Percentiles rank a stretch among this genome's conserved stretches.
These are phyloP conservation scores for Lithospermum erythrorhizon DNA, from an alignment of 257 asterid genomes.

Conservation along the genomic window DNA sequence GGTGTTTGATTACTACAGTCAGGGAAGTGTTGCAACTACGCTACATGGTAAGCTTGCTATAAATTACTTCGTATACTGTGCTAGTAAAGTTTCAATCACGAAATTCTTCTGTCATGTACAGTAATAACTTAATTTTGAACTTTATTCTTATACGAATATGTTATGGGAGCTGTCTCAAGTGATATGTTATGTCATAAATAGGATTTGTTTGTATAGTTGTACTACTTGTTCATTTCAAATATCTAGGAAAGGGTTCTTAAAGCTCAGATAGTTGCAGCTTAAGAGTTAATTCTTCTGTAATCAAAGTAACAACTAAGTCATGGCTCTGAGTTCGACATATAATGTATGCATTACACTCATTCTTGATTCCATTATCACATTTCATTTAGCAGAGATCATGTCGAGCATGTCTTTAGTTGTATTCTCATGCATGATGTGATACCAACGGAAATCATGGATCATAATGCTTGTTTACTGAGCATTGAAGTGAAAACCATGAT, in stretches of 20 bases:
- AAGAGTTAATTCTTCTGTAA: neutral
- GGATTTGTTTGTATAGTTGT: neutral
- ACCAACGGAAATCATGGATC: neutral
- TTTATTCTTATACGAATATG: neutral
- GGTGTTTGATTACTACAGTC: constrained; percentile 67
- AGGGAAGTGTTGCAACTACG: constrained; percentile 77
- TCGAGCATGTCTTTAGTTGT: too few relatives aligned
- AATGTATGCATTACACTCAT: neutral
- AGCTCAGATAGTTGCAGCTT: neutral
- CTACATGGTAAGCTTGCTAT: constrained; percentile 52
- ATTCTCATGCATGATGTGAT: neutral
- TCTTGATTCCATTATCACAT: neutral
- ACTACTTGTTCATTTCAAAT: too few relatives aligned
- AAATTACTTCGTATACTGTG: neutral
- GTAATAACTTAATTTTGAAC: neutral
- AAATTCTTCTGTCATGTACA: too few relatives aligned
- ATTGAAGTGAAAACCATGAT: neutral
- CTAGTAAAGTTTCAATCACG: too few relatives aligned
- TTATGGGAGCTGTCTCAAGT: too few relatives aligned
- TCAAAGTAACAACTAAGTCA: neutral
- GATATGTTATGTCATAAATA: neutral
- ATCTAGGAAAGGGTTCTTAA: neutral
- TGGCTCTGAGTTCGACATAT: neutral
- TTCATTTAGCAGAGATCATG: too few relatives aligned
- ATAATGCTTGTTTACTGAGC: neutral